phyloP scores from a whole-genome alignment of 129 eudicot species.

The Escallonia rubra region DNA sequence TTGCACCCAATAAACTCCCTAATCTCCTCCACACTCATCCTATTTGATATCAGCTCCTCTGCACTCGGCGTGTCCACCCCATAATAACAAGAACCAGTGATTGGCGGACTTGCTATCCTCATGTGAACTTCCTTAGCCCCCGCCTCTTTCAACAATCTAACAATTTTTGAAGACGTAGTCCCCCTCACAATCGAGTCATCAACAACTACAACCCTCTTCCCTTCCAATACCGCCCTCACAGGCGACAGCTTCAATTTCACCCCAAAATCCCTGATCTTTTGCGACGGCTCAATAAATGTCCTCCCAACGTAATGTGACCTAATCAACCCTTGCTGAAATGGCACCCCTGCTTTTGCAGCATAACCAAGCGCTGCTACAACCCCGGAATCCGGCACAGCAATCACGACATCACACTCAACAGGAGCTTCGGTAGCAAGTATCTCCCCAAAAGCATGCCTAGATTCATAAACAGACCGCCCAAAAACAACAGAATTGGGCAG shows the following conservation, averaged over 20 bases:
- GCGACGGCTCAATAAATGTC: conserved; percentile 73
- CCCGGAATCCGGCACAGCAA: conserved; percentile 87
- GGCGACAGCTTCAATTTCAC: conserved; percentile 74
- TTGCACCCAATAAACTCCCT: conserved; percentile 60
- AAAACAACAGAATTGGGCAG: conserved; percentile 64
- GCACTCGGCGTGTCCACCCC: conserved; percentile 80
- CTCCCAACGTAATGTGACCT: conserved; percentile 85
- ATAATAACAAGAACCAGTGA: conserved; percentile 65
- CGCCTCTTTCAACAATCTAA: conserved; percentile 56
- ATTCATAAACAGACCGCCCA: conserved; percentile 66
- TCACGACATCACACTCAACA: conserved; percentile 75
- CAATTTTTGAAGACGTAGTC: conserved; percentile 70
- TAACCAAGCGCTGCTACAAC: conserved; percentile 76
- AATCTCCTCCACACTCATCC: conserved; percentile 60
- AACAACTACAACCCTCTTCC: conserved; percentile 75
- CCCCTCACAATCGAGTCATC: conserved; percentile 85
- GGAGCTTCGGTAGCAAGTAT: conserved; percentile 59
- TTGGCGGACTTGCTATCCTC: conserved; percentile 83
- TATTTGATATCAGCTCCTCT: conserved; percentile 70
- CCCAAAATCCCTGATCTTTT: conserved; percentile 70
- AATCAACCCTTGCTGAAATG: conserved; percentile 64
- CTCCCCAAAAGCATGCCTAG: conserved; percentile 48
- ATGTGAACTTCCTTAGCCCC: conserved; percentile 82
- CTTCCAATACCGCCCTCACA: conserved; percentile 63
- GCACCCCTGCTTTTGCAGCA: conserved; percentile 68